Evolutionary conservation across 1,284 basidiomycete species (phyloP).

Genomic region (Lentinula novae-zelandiae): DNA sequence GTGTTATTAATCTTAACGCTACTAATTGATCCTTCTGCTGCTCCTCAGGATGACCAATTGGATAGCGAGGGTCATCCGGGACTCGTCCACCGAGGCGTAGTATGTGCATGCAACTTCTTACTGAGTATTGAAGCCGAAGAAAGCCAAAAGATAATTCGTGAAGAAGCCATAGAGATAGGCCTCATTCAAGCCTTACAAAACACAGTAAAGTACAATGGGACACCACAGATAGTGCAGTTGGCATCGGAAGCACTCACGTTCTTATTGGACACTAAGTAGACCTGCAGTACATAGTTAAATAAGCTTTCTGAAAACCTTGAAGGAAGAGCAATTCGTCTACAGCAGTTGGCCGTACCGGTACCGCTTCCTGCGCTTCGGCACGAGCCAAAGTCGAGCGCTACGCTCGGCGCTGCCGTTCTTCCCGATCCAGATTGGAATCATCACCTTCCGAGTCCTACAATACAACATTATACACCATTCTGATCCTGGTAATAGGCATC

Average conservation of each 20-base stretch:
- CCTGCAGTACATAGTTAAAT: neutral
- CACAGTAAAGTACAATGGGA: slow-evolving; percentile 37
- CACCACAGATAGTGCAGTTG: slow-evolving; percentile 33
- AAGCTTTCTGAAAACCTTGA: neutral
- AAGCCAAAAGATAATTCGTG: slow-evolving; percentile 36
- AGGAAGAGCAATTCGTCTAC: too few relatives aligned
- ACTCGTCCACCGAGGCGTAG: slow-evolving; percentile 71
- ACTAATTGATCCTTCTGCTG: slow-evolving; percentile 55
- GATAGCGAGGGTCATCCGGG: slow-evolving; percentile 45
- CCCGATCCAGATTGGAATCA: neutral
- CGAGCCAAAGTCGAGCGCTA: too few relatives aligned
- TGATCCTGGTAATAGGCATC: neutral
- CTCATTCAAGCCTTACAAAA: slow-evolving; percentile 46
- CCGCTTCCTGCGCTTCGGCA: too few relatives aligned
- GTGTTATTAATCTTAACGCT: slow-evolving; percentile 59
- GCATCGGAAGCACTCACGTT: slow-evolving; percentile 43
- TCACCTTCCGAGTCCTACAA: neutral
- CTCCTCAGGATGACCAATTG: slow-evolving; percentile 30
- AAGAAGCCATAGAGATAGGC: slow-evolving; percentile 48
- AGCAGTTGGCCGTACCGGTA: too few relatives aligned
- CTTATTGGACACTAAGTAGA: slow-evolving; percentile 22
- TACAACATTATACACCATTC: neutral
- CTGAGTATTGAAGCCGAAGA: slow-evolving; percentile 37
- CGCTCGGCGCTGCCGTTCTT: neutral
- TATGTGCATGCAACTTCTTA: slow-evolving; percentile 68